Evolutionary conservation across 805 yeast genomes (phyloP).

Genomic region (Schwanniomyces polymorphus): DNA sequence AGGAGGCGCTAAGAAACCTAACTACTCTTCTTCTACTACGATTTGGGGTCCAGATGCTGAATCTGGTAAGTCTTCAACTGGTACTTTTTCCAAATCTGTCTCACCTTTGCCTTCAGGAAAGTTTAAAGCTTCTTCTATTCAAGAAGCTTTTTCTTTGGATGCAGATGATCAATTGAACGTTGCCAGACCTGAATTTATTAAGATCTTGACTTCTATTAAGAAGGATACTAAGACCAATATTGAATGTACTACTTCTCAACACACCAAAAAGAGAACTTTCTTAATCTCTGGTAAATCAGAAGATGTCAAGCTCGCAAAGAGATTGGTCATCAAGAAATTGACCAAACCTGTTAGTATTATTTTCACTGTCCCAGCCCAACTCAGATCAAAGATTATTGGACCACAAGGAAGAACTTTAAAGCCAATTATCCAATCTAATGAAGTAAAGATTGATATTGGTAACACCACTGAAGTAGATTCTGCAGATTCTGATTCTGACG

Average conservation of each 20-base stretch:
- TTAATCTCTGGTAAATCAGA: slow-evolving; percentile 74
- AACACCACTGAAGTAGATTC: slow-evolving; percentile 22
- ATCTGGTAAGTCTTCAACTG: slow-evolving; percentile 11
- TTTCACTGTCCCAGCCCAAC: slow-evolving; percentile 71
- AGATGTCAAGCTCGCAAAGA: slow-evolving; percentile 67
- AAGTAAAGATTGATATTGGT: slow-evolving; percentile 71
- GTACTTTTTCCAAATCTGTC: slow-evolving; percentile 14
- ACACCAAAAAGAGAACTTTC: slow-evolving; percentile 77
- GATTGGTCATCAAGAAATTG: slow-evolving; percentile 71
- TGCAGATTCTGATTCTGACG: slow-evolving; percentile 50
- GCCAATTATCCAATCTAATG: slow-evolving; percentile 70
- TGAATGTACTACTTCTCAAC: slow-evolving; percentile 79
- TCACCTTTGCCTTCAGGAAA: slow-evolving; percentile 23
- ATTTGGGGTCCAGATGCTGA: slow-evolving; percentile 43
- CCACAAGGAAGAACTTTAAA: slow-evolving; percentile 79
- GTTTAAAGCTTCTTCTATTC: slow-evolving; percentile 58
- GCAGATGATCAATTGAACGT: slow-evolving; percentile 66
- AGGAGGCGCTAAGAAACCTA: slow-evolving; percentile 40
- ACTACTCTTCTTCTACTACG: slow-evolving; percentile 24
- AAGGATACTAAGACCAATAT: slow-evolving; percentile 61
- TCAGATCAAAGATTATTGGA: slow-evolving; percentile 82
- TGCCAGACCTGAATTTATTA: slow-evolving; percentile 63
- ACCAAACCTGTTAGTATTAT: slow-evolving; percentile 67
- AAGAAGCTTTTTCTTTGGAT: slow-evolving; percentile 77
- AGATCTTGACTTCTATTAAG: slow-evolving; percentile 64